Evolutionary conservation across 495 filamentous ascomycete species (phyloP).

Genomic region (Mycothermus thermophilus): DNA sequence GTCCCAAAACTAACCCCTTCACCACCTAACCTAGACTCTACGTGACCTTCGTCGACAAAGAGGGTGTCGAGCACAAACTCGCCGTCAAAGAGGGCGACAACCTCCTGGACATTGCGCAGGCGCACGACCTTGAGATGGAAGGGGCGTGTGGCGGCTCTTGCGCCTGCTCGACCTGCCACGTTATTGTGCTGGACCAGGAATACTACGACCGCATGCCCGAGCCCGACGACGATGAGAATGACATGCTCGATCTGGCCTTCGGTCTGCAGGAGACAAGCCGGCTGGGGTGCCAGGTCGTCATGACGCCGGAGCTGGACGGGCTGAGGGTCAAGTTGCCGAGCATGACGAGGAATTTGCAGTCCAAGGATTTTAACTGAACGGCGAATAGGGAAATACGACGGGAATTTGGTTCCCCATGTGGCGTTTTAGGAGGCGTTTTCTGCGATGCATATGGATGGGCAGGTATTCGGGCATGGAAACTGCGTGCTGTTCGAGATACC

Average conservation of each 20-base stretch:
- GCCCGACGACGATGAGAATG: conserved; percentile 93
- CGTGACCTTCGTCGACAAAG: conserved; percentile 90
- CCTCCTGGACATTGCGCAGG: conserved; percentile 85
- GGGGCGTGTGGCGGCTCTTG: conserved; percentile 93
- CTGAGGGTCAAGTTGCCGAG: conserved; percentile 68
- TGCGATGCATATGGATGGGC: conserved; percentile 2
- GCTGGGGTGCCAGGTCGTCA: conserved; percentile 87
- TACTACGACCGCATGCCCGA: conserved; percentile 88
- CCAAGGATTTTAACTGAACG: conserved; percentile 68
- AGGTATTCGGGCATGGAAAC: conserved; percentile 4
- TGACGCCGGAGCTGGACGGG: conserved; percentile 82
- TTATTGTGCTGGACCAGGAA: conserved; percentile 72
- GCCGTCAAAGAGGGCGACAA: conserved; percentile 80
- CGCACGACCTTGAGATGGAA: conserved; percentile 95
- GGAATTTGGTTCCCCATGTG: not conserved
- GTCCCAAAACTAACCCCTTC: not conserved
- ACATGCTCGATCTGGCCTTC: conserved; percentile 96
- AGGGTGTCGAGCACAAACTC: conserved; percentile 58
- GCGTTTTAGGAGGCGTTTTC: conserved; percentile 9
- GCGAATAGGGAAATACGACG: no score
- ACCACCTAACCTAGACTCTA: conserved; percentile 46
- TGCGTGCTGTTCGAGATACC: conserved; percentile 14
- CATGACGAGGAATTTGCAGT: conserved; percentile 94
- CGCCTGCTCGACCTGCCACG: conserved; percentile 94
- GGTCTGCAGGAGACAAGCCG: conserved; percentile 90